These are phyloP conservation scores for Wickerhamiella hasegawae DNA, from an alignment of 805 yeast genomes.

Conservation along the genomic window DNA sequence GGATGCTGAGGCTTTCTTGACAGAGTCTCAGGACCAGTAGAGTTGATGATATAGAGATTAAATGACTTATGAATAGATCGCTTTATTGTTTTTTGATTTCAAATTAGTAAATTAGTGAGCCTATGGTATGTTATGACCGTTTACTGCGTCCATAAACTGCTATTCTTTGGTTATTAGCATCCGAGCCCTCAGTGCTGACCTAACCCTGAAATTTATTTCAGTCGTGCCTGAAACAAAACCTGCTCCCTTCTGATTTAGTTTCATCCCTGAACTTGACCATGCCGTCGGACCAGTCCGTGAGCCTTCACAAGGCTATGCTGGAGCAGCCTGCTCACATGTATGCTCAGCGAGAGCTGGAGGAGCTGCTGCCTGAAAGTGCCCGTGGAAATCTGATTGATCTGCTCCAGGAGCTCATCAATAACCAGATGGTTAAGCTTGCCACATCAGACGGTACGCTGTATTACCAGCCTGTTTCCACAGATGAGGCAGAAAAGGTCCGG, in stretches of 20 bases:
- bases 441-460: slow-evolving; percentile 42
- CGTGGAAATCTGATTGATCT: slow-evolving; percentile 27
- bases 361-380: slow-evolving; percentile 29
- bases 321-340: slow-evolving; percentile 33
- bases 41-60: no score
- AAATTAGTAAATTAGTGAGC: no score
- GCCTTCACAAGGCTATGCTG: slow-evolving; percentile 51
- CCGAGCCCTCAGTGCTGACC: not conserved
- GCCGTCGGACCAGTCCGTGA: slow-evolving; percentile 26
- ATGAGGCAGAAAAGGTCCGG: slow-evolving; percentile 62
- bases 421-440: slow-evolving; percentile 50
- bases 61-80: not conserved
- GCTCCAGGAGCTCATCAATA: slow-evolving; percentile 33
- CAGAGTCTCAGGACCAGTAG: slow-evolving; percentile 30
- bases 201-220: not conserved
- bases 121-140: no score
- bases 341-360: slow-evolving; percentile 53
- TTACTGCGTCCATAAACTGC: no score
- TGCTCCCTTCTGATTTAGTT: no score
- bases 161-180: not conserved
- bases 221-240: not conserved
- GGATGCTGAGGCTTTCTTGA: slow-evolving; percentile 73
- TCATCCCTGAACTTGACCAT: slow-evolving; percentile 27
- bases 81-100: not conserved
- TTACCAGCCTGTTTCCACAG: slow-evolving; percentile 57